Base-by-base conservation (phyloP, 495 filamentous ascomycete species). In the Penicillium turbatum region DNA sequence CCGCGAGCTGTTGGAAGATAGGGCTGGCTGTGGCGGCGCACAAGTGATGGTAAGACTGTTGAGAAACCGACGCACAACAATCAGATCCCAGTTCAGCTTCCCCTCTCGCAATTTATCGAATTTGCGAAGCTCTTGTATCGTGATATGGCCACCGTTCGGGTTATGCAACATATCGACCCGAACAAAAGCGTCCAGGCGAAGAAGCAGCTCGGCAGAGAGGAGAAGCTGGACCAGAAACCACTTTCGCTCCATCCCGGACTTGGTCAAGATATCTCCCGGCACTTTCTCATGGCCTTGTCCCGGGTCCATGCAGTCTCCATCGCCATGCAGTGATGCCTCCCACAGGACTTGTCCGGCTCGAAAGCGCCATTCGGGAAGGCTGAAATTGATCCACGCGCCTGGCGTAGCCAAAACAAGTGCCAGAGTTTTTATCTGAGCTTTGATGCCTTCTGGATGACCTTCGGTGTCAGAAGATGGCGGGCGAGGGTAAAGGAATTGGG, bases 141-240 rank as follows among this genome's bases (percentile, higher is more conserved):
- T 82, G 30, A 86, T 69, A 43, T 71, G 66, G 40, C 76, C 70
- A 30, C 66, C 64, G 38, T 53, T 76, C 64, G 53, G 74, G 60
- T 66, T 81, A 72, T 62, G 80, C 69, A 65, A 76, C 76, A 67
- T 82, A 13, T 61, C 71, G 11, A 70, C 48, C 16, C 70, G 78
- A 3, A 87, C 82, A 48, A 89, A 82, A 4, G 83, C 82, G 55
- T 92, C 86, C 3, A 93, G 68, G 13, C 89, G 83, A 16, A 91
- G 68, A 9, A 92, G 77, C 19, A 95, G 76, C 65, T 95, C 90
- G 34, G 83, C 87, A 6, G 88, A 75, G 15, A 95, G 75, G 17
- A 90, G 71, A 56, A 93, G 82, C 67, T 95, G 90, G 10, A 95
- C 74, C 6, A 95, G 70, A 19, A 92, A 68, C 82, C 88, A 90